Base-by-base conservation (phyloP, 2,329 filamentous ascomycete genomes). In the Aureobasidium namibiae region DNA sequence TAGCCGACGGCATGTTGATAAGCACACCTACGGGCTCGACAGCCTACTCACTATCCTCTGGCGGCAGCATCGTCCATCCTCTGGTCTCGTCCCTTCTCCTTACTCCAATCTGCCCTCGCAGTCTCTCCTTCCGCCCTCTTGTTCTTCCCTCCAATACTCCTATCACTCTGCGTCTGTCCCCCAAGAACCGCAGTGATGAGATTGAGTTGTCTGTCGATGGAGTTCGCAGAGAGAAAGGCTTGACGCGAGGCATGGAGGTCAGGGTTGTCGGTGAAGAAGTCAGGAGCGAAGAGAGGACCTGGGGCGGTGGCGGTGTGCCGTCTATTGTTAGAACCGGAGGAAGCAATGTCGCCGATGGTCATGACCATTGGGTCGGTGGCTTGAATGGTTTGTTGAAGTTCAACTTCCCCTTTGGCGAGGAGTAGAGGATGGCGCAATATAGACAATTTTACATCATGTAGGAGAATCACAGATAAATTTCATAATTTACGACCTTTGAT, bases 281-380 rank as follows among this genome's bases (percentile, higher is more conserved):
- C 49, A 80, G 80, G 18, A 78, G 68, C 38, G 64, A 61, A 3
- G 59, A 63, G 60, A 78, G 78, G 29, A 76, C 79, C 46, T 83
- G 82, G 88, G 78, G 81, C 33, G 90, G 92, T 26, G 92, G 92
- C 11, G 92, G 92, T 13, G 92, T 97, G 14, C 94, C 94, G 2
- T 95, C 91, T 70, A 89, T 97, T 33, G 94, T 96, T 68, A 80
- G 91, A 46, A 82, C 80, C 48, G 72, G 73, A 16, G 64, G 75
- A 65, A 67, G 78, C 66, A 76, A 80, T 65, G 65, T 69, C 4
- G 74, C 70, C 39, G 78, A 68, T 56, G 78, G 79, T 24, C 90
- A 96, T 67, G 92, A 97, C 72, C 90, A 92, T 18, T 99, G 94
- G 94, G 92, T 99, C 2, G 92, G 92, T 1, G 92, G 94, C 0